Base-by-base conservation (phyloP, 179 eudicot species). In the Beta lomatogona region DNA sequence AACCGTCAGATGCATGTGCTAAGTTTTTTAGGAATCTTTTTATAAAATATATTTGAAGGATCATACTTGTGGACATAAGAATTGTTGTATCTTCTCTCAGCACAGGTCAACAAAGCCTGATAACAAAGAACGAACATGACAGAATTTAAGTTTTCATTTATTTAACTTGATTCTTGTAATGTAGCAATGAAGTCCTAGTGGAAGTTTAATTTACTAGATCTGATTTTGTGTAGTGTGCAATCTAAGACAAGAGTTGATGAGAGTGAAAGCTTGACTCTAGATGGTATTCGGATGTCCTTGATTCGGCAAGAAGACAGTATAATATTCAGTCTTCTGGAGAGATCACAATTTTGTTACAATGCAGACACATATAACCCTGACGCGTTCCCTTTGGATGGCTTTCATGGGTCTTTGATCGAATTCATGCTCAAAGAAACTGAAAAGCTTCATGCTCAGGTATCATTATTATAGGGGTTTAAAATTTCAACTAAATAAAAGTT, bases 241-340 rank as follows among this genome's bases (percentile, higher is more conserved):
- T 57, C 85, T 79, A 90, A 81, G 82, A 81, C 71, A 52, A 92
- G 99, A 84, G 73, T 92, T 21, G 99, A 96, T 81, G 93, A 88
- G 89, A 96, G 93, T 69, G 83, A 90, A 79, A 89, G 88, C 87
- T 88, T 94, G 84, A 94, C 97, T 31, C 88, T 96, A 11, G 98
- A 93, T 5, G 96, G 93, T 48, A 96, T 96, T 45, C 88, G 99
- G 25, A 85, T 85, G 82, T 92, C 97, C 64, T 86, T 96, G 58
- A 92, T 96, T 75, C 93, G 97, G 46, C 99, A 96, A 83, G 99
- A 94, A 83, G 99, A 96, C 81, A 96, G 97, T 86, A 96, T 96
- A 22, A 96, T 96, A 80, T 96, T 88, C 78, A 78, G 93, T 77
- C 95, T 96, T 44, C 86, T 96, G 71, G 99, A 96, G 87, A 91